Evolutionary conservation across 495 filamentous ascomycete species (phyloP).

Genomic region (Parathielavia appendiculata): DNA sequence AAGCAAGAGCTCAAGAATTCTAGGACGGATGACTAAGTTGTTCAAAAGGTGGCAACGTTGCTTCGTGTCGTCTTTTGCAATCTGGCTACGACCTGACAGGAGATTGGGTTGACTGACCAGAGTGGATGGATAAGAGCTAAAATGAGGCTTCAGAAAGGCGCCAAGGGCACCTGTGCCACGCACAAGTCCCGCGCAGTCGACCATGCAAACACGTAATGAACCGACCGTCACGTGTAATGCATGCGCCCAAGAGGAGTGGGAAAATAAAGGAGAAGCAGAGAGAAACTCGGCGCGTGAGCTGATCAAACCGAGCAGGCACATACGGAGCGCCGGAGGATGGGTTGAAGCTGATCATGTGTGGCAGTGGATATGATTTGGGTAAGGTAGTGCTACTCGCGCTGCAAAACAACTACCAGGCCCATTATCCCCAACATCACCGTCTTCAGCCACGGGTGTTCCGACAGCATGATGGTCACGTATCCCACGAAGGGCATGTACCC

Average conservation of each 20-base stretch:
- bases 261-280: not conserved
- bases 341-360: not conserved
- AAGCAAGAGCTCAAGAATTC: not conserved
- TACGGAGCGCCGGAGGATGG: not conserved
- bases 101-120: too few species aligned
- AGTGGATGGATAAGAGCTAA: too few species aligned
- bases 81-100: too few species aligned
- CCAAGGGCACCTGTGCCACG: constrained; percentile 2
- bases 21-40: too few species aligned
- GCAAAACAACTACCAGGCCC: constrained; percentile 89
- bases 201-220: too few species aligned
- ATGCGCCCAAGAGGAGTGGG: not conserved
- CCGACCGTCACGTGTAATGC: not conserved
- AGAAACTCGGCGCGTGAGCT: too few species aligned
- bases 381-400: constrained; percentile 60
- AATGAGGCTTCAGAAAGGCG: too few species aligned
- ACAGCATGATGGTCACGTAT: constrained; percentile 95
- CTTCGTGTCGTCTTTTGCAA: too few species aligned
- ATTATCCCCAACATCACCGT: constrained; percentile 88
- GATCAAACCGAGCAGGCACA: not conserved
- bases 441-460: constrained; percentile 97
- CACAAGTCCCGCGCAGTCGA: constrained; percentile 15
- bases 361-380: not conserved
- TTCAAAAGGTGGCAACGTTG: too few species aligned
- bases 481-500: constrained; percentile 95